Conservation (phyloP, 345 rosid genomes). For the Iberis pinnata region DNA sequence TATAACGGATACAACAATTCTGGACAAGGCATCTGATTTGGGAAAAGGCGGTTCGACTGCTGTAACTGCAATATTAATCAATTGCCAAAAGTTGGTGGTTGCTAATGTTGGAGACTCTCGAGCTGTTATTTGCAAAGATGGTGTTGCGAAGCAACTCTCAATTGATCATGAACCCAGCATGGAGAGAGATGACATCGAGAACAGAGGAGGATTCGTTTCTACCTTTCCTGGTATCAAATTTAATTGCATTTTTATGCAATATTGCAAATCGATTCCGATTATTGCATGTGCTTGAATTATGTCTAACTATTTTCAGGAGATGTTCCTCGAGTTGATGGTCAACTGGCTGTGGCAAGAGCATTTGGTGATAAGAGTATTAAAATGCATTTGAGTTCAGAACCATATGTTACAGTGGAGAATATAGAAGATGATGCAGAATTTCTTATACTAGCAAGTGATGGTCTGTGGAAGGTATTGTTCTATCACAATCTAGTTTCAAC, state of each 20-base stretch:
- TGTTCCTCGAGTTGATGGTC: slow-evolving; percentile 88
- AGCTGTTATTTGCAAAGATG: slow-evolving; percentile 65
- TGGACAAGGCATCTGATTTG: slow-evolving; percentile 60
- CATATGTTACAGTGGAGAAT: slow-evolving; percentile 49
- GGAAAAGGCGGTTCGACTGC: slow-evolving; percentile 96
- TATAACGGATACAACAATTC: slow-evolving; percentile 52
- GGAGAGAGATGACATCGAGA: slow-evolving; percentile 64
- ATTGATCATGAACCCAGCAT: slow-evolving; percentile 78
- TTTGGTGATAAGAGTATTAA: slow-evolving; percentile 90
- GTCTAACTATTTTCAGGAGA: slow-evolving; percentile 53
- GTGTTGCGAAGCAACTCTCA: slow-evolving; percentile 68
- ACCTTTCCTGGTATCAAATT: slow-evolving; percentile 66
- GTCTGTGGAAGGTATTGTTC: slow-evolving; percentile 74
- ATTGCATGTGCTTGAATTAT: background rate
- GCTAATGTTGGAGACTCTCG: slow-evolving; percentile 96
- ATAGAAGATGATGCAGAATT: slow-evolving; percentile 58
- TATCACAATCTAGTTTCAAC: background rate
- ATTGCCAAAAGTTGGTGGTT: slow-evolving; percentile 62
- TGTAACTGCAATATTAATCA: slow-evolving; percentile 76
- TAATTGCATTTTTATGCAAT: background rate
- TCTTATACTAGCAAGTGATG: slow-evolving; percentile 82
- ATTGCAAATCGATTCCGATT: background rate
- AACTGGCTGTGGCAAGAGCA: slow-evolving; percentile 90
- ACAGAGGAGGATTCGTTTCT: slow-evolving; percentile 82
- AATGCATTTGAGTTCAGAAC: slow-evolving; percentile 85